A percentile compares a stretch with the other conserved stretches of the same genome.
phyloP scores from a whole-genome alignment of 1,284 basidiomycete genomes.

The Phaffia rhodozyma region DNA sequence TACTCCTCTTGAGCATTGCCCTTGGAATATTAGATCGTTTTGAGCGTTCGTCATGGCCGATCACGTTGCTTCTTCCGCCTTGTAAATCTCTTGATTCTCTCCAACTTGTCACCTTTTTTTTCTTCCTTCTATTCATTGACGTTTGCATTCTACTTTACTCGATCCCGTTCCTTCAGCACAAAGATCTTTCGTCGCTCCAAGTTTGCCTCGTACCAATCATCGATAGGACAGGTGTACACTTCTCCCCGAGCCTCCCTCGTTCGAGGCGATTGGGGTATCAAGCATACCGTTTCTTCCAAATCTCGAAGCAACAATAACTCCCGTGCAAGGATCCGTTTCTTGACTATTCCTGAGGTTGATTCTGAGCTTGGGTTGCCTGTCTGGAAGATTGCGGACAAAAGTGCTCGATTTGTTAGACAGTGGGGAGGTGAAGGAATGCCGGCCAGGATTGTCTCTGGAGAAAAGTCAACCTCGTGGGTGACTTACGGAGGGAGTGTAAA shows the following conservation, averaged over 20 bases:
- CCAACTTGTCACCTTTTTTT: not conserved
- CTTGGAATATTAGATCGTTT: not conserved
- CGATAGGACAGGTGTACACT: slow-evolving; percentile 25
- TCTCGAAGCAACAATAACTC: not conserved
- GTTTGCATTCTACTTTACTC: not conserved
- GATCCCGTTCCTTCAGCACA: not conserved
- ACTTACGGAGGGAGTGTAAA: not conserved
- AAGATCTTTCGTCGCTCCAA: slow-evolving; percentile 24
- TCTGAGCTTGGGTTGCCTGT: slow-evolving; percentile 16
- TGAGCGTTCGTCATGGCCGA: not conserved
- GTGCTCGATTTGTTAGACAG: slow-evolving; percentile 12
- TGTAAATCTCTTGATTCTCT: not conserved
- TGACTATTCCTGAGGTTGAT: slow-evolving; percentile 16
- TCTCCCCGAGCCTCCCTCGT: slow-evolving; percentile 14
- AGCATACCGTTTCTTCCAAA: slow-evolving; percentile 17
- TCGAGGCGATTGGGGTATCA: slow-evolving; percentile 23
- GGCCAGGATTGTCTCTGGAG: not conserved
- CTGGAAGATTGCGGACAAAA: slow-evolving; percentile 11
- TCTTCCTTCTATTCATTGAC: not conserved
- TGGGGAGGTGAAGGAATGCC: slow-evolving; percentile 15
- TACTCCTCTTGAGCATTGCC: not conserved
- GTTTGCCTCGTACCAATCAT: slow-evolving; percentile 21
- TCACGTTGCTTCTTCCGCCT: not conserved
- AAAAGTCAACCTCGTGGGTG: slow-evolving; percentile 5
- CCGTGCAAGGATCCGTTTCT: not conserved